phyloP scores from a whole-genome alignment of 192 early-diverging fungal genomes.

The Podila verticillata region DNA sequence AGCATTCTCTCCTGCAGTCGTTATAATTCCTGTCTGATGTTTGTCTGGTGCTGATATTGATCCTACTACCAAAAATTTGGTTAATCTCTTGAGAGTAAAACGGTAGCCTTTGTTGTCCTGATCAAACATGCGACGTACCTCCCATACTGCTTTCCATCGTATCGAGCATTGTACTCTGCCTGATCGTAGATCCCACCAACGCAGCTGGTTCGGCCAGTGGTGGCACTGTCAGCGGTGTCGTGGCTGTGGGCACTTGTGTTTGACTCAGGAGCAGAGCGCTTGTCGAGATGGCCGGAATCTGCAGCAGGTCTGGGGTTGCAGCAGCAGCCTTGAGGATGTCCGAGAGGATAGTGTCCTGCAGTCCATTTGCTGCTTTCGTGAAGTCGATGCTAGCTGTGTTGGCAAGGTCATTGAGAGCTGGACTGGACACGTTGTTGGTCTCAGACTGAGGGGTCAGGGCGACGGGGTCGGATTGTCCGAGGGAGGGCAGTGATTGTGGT shows the following conservation, averaged over 20 bases:
- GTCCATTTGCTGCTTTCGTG: background rate
- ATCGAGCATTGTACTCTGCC: too few relatives aligned
- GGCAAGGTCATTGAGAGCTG: background rate
- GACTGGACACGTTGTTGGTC: background rate
- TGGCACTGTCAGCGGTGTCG: background rate
- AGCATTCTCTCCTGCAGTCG: too few relatives aligned
- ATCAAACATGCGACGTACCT: too few relatives aligned
- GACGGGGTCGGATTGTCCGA: background rate
- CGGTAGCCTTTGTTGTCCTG: too few relatives aligned
- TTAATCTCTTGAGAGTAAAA: too few relatives aligned
- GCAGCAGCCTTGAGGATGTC: constrained; percentile 1
- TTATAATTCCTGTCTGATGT: too few relatives aligned
- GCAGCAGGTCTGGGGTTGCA: background rate
- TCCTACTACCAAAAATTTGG: too few relatives aligned
- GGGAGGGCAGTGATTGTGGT: background rate
- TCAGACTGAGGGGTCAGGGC: background rate
- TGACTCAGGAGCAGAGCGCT: background rate
- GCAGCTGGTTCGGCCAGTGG: too few relatives aligned
- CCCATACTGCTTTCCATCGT: too few relatives aligned
- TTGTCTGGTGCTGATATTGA: too few relatives aligned
- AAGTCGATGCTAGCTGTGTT: background rate
- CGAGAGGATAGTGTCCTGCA: background rate
- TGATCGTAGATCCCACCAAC: too few relatives aligned
- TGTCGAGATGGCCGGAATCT: background rate
- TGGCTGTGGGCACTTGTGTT: background rate